A percentile compares a stretch with the other conserved stretches of the same genome.
Evolutionary conservation across 176 grass and related monocot genomes (phyloP).

Genomic region (Musa schizocarpa): DNA sequence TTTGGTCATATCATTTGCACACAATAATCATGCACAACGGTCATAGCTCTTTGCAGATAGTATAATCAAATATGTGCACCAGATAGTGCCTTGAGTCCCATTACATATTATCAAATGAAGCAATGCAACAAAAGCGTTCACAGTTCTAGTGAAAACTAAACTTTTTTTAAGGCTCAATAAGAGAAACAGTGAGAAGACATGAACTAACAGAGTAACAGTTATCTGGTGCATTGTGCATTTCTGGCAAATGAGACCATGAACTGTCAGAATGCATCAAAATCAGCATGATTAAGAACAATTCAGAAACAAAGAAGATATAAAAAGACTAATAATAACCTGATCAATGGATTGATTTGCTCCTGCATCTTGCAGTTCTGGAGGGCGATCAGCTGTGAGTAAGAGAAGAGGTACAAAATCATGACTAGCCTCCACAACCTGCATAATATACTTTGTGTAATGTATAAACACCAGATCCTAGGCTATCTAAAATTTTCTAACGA

Average conservation of each 20-base stretch:
- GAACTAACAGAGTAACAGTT: background rate
- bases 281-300: background rate
- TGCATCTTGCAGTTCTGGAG: slow-evolving; percentile 80
- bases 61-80: background rate
- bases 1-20: background rate
- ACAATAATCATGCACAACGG: background rate
- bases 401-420: slow-evolving; percentile 80
- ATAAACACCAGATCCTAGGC: background rate
- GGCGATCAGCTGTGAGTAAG: slow-evolving; percentile 85
- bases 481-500: background rate
- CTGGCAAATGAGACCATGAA: background rate
- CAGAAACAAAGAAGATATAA: background rate
- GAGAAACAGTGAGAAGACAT: background rate
- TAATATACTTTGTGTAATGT: slow-evolving; percentile 3
- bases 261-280: background rate
- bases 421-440: slow-evolving; percentile 88
- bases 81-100: background rate
- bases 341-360: slow-evolving; percentile 91
- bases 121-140: background rate
- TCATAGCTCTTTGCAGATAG: background rate
- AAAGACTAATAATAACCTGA: slow-evolving; percentile 44
- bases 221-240: background rate
- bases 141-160: background rate
- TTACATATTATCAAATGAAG: background rate
- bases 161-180: background rate